Evolutionary conservation across 1,139 yeast genomes (phyloP).

Genomic region (Geotrichum bryndzae): DNA sequence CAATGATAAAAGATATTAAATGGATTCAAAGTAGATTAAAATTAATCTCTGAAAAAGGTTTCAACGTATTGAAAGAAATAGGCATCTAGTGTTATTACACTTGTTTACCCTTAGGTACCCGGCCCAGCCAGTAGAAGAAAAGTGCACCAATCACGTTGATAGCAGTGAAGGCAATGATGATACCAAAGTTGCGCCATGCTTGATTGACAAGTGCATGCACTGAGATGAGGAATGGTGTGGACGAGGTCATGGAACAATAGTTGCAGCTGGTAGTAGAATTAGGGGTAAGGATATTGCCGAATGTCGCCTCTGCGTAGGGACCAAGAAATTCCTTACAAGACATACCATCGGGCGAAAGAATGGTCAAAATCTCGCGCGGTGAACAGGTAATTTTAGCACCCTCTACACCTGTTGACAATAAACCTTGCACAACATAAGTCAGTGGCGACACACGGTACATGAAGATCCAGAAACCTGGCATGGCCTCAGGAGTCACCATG

Average conservation of each 20-base stretch:
- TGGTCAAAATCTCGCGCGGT: constrained; percentile 44
- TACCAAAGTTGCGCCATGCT: constrained; percentile 58
- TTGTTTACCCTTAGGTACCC: constrained; percentile 17
- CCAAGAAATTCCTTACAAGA: constrained; percentile 54
- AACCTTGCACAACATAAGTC: constrained; percentile 59
- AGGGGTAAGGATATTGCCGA: constrained; percentile 54
- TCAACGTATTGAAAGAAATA: not conserved
- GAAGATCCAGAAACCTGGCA: constrained; percentile 63
- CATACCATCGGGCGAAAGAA: constrained; percentile 53
- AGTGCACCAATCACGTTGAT: constrained; percentile 57
- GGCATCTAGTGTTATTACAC: not conserved
- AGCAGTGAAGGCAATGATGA: constrained; percentile 45
- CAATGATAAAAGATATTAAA: not conserved
- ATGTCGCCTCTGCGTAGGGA: constrained; percentile 35
- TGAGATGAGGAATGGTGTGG: constrained; percentile 47
- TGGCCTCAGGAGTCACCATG: constrained; percentile 51
- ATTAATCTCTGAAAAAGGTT: not conserved
- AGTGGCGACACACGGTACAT: constrained; percentile 69
- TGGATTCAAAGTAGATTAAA: not conserved
- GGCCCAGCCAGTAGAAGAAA: constrained; percentile 49
- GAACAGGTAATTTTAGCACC: constrained; percentile 51
- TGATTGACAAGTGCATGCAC: constrained; percentile 44
- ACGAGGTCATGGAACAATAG: constrained; percentile 50
- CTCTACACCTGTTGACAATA: constrained; percentile 50
- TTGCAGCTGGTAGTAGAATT: constrained; percentile 50